Conservation (phyloP, 805 yeast species). For the Teunomyces lycoperdinae region DNA sequence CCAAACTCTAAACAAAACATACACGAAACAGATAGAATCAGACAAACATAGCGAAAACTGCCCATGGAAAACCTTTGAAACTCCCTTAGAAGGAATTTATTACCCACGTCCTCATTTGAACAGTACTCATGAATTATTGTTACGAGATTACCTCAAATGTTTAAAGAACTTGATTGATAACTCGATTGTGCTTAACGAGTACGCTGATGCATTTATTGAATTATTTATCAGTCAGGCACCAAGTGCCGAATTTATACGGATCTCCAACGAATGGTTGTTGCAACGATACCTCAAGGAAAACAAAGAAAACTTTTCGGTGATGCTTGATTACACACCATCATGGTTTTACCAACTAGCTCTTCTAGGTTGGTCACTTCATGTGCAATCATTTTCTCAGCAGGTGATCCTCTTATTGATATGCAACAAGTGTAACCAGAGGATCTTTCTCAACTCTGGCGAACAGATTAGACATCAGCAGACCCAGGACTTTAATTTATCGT, state of each 20-base stretch:
- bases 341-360: constrained; percentile 37
- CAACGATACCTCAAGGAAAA: constrained; percentile 29
- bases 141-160: constrained; percentile 25
- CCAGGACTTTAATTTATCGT: constrained; percentile 14
- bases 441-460: constrained; percentile 21
- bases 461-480: not conserved
- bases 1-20: constrained; percentile 14
- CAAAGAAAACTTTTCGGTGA: constrained; percentile 30
- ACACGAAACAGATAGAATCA: constrained; percentile 21
- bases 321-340: constrained; percentile 23
- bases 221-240: constrained; percentile 1
- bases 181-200: constrained; percentile 13
- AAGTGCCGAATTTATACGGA: constrained; percentile 13
- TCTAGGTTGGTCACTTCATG: constrained; percentile 36
- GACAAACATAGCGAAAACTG: constrained; percentile 31
- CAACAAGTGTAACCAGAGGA: constrained; percentile 34
- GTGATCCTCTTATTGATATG: constrained; percentile 33
- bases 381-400: constrained; percentile 26
- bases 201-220: constrained; percentile 6
- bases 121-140: constrained; percentile 26
- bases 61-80: constrained; percentile 36
- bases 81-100: constrained; percentile 32
- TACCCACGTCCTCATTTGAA: constrained; percentile 33
- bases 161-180: constrained; percentile 30
- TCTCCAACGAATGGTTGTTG: constrained; percentile 33